Evolutionary conservation across 257 asterid genomes (phyloP).

Genomic region (Ilex asprella): DNA sequence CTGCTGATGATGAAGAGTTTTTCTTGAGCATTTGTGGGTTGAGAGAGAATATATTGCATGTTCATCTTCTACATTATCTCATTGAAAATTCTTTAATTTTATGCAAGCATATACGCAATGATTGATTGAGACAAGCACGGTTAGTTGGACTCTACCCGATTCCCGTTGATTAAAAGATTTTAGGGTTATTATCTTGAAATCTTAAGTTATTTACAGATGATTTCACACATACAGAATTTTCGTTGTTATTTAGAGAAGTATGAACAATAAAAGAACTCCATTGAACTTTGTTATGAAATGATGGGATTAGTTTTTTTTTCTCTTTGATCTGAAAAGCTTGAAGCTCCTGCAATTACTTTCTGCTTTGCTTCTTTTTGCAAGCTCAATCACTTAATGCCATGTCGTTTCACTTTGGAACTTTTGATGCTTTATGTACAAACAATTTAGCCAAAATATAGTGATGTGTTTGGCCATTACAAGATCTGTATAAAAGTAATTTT

Average conservation of each 20-base stretch:
- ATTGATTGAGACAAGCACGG: conserved; percentile 10
- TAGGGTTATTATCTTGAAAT: too few species aligned
- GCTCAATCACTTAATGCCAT: neutral
- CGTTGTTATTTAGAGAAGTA: neutral
- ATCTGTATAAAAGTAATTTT: neutral
- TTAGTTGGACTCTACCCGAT: too few species aligned
- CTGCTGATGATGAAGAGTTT: conserved; percentile 15
- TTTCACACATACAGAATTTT: too few species aligned
- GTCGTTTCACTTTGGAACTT: too few species aligned
- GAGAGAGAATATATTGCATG: conserved; percentile 19
- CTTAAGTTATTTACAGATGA: too few species aligned
- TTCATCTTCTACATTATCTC: conserved; percentile 10
- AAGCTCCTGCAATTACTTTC: conserved; percentile 4
- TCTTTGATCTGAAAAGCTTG: too few species aligned
- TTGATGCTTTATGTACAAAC: too few species aligned
- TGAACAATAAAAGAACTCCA: neutral
- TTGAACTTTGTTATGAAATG: neutral
- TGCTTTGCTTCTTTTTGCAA: neutral
- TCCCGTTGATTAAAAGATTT: too few species aligned
- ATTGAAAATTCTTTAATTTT: neutral
- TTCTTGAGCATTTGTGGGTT: conserved; percentile 9
- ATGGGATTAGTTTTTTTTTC: neutral
- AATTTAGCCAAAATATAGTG: too few species aligned
- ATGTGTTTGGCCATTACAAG: too few species aligned
- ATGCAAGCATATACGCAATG: neutral